Percentiles rank a stretch among this genome's conserved stretches.
Conservation (phyloP, 2,329 filamentous ascomycete species). For the Pseudogymnoascus sp. region DNA sequence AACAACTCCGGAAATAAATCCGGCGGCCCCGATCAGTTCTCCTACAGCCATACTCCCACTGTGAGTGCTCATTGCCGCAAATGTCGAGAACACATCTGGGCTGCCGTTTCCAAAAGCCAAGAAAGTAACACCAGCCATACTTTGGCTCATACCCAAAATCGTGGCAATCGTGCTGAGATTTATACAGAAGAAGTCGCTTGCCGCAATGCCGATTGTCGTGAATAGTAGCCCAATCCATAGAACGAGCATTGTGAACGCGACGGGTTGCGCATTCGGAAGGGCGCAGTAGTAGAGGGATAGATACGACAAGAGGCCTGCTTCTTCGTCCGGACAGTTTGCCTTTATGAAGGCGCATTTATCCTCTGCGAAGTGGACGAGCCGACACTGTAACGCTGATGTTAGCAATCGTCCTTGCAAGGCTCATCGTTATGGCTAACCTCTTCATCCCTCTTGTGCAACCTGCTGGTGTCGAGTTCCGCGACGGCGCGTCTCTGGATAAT, state of each 20-base stretch:
- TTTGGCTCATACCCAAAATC: constrained; percentile 89
- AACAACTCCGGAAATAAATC: constrained; percentile 94
- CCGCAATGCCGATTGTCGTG: constrained; percentile 93
- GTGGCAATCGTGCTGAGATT: constrained; percentile 89
- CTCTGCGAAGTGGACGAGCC: constrained; percentile 64
- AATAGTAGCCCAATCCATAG: constrained; percentile 86
- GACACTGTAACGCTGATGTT: constrained; percentile 48
- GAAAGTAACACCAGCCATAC: constrained; percentile 91
- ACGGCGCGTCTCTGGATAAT: constrained; percentile 22
- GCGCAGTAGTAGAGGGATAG: constrained; percentile 85
- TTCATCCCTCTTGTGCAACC: constrained; percentile 26
- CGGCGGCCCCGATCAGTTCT: constrained; percentile 87
- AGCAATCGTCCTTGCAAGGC: neutral
- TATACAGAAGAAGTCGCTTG: constrained; percentile 96
- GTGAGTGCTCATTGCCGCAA: constrained; percentile 94
- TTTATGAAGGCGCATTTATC: constrained; percentile 86
- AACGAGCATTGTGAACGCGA: constrained; percentile 74
- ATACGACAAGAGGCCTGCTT: constrained; percentile 85
- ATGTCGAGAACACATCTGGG: constrained; percentile 96
- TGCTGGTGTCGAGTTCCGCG: constrained; percentile 18
- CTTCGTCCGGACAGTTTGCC: constrained; percentile 77
- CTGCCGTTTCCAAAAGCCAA: constrained; percentile 96
- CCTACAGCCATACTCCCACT: constrained; percentile 95
- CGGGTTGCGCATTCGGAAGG: constrained; percentile 57
- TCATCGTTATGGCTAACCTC: constrained; percentile 21